Evolutionary conservation across 192 early-diverging fungal genomes (phyloP).

Genomic region (Backusella mclennaniae): DNA sequence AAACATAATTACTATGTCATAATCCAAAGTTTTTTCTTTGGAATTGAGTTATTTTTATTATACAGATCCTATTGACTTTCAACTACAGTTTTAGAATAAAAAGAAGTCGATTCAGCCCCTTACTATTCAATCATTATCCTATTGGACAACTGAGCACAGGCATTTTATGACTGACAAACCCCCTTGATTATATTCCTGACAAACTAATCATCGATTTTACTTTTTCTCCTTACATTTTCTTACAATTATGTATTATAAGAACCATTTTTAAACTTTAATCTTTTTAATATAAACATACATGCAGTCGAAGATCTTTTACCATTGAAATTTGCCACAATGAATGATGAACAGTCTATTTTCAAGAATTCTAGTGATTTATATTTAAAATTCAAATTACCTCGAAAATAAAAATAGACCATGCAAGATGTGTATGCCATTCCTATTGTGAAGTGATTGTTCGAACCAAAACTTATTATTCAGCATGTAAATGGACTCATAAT

Average conservation of each 20-base stretch:
- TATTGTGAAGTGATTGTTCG: no score
- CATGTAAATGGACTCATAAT: no score
- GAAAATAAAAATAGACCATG: no score
- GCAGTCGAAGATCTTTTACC: background rate
- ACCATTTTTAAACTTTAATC: background rate
- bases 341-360: background rate
- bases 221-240: background rate
- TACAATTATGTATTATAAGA: background rate
- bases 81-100: background rate
- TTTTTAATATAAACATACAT: background rate
- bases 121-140: background rate
- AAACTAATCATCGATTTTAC: background rate
- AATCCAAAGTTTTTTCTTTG: background rate
- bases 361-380: background rate
- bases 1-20: background rate
- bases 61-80: background rate
- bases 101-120: background rate
- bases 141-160: background rate
- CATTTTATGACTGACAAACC: background rate
- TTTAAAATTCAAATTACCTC: background rate
- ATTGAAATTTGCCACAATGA: background rate
- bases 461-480: no score
- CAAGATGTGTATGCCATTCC: no score
- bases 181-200: background rate
- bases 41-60: background rate